A percentile compares a stretch with the other conserved stretches of the same genome.
Conservation (phyloP, 1,284 basidiomycete genomes). For the Ustilago trichophora region DNA sequence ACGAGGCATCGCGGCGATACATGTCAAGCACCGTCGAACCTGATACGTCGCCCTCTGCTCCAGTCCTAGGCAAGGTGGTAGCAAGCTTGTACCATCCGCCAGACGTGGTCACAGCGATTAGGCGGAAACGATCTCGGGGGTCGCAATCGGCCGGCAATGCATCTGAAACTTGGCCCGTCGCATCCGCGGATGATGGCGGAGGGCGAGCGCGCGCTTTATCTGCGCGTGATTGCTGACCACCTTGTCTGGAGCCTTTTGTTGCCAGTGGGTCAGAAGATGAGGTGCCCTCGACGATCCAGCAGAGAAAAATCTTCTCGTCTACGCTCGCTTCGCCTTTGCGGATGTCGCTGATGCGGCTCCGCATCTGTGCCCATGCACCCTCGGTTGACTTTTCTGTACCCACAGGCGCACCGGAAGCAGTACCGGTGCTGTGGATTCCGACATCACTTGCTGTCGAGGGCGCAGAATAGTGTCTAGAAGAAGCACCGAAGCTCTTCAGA, state of each 20-base stretch:
- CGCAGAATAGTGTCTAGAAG: constrained; percentile 19
- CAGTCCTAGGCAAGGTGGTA: constrained; percentile 9
- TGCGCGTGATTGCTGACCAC: neutral
- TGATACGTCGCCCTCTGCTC: neutral
- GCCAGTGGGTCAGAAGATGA: neutral
- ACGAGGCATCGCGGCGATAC: constrained; percentile 35
- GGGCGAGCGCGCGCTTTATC: constrained; percentile 4
- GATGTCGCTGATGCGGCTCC: constrained; percentile 53
- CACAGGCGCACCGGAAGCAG: neutral
- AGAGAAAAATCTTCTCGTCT: constrained; percentile 55
- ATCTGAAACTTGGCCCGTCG: neutral
- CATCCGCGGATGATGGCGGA: neutral
- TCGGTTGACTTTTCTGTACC: constrained; percentile 52
- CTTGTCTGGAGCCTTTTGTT: neutral
- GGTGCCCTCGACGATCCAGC: constrained; percentile 39
- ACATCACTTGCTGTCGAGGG: constrained; percentile 7
- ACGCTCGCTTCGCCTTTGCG: constrained; percentile 52
- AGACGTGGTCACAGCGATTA: constrained; percentile 57
- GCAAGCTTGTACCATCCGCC: constrained; percentile 58
- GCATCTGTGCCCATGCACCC: constrained; percentile 58
- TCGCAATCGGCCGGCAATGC: neutral
- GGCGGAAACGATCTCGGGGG: constrained; percentile 7
- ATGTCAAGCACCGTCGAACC: constrained; percentile 51
- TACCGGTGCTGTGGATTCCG: constrained; percentile 5
- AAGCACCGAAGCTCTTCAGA: constrained; percentile 48